A percentile compares a stretch with the other conserved stretches of the same genome.
Evolutionary conservation across 495 filamentous ascomycete genomes (phyloP).

Genomic region (Copromyces sp.): DNA sequence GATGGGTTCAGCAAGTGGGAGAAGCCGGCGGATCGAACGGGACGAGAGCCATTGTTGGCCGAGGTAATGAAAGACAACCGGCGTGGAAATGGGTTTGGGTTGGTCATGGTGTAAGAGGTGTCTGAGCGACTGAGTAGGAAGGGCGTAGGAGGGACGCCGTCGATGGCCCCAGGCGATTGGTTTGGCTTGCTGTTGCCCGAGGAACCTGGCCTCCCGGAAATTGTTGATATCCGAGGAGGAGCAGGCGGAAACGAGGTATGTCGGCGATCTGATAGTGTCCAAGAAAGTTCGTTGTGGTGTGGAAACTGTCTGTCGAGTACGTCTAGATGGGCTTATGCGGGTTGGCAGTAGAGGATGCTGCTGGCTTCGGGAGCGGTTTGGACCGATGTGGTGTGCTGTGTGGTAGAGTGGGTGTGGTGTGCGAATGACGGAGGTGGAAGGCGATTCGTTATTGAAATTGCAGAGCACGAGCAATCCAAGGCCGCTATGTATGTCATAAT

Average conservation of each 20-base stretch:
- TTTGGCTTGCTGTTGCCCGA: neutral
- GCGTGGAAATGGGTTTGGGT: constrained; percentile 13
- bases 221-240: neutral
- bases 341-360: neutral
- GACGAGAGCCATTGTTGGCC: constrained; percentile 30
- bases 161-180: neutral
- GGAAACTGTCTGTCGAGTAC: neutral
- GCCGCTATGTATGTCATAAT: constrained; percentile 1
- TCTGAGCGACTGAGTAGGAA: neutral
- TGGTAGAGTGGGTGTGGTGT: neutral
- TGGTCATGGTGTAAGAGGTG: neutral
- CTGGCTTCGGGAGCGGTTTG: neutral
- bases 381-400: neutral
- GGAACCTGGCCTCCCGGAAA: neutral
- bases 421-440: neutral
- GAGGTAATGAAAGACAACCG: constrained; percentile 57
- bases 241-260: neutral
- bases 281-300: neutral
- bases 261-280: neutral
- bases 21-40: constrained; percentile 44
- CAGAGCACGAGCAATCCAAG: neutral
- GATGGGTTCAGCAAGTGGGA: constrained; percentile 51
- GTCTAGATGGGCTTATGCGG: neutral
- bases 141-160: neutral
- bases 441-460: neutral